A percentile compares a stretch with the other conserved stretches of the same genome.
Evolutionary conservation across 768 basidiomycete species (phyloP).

Genomic region (Suillus cothurnatus): DNA sequence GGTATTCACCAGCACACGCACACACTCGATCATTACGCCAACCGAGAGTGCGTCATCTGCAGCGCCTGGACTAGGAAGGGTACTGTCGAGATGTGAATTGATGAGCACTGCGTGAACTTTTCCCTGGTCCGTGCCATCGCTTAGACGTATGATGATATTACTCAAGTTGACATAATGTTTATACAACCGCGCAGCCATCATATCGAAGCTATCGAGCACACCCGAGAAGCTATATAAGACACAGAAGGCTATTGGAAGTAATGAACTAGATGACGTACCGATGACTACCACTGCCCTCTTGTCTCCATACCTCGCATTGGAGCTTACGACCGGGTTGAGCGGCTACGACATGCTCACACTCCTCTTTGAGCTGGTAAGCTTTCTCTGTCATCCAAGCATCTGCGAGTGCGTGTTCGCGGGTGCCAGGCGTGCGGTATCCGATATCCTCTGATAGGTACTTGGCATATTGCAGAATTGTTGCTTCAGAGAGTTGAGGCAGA

Average conservation of each 20-base stretch:
- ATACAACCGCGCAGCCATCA: slow-evolving; percentile 83
- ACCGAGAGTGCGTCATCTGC: slow-evolving; percentile 88
- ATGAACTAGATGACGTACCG: slow-evolving; percentile 50
- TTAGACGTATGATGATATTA: slow-evolving; percentile 88
- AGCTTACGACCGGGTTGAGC: slow-evolving; percentile 52
- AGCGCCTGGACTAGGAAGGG: slow-evolving; percentile 86
- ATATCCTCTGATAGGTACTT: slow-evolving; percentile 81
- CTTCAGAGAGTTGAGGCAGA: slow-evolving; percentile 72
- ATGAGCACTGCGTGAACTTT: slow-evolving; percentile 86
- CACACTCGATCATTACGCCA: slow-evolving; percentile 90
- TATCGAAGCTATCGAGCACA: slow-evolving; percentile 72
- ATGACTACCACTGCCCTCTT: slow-evolving; percentile 87
- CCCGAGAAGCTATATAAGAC: neutral
- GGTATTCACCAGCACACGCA: slow-evolving; percentile 70
- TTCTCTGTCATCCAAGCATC: slow-evolving; percentile 81
- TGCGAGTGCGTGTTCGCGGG: slow-evolving; percentile 81
- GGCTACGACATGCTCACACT: slow-evolving; percentile 60
- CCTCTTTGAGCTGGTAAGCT: slow-evolving; percentile 57
- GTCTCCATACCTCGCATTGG: slow-evolving; percentile 92
- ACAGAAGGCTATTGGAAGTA: neutral
- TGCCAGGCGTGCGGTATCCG: slow-evolving; percentile 91
- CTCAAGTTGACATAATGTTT: slow-evolving; percentile 87
- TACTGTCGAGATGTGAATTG: slow-evolving; percentile 89
- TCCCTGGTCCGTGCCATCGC: slow-evolving; percentile 67
- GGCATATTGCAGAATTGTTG: slow-evolving; percentile 62